phyloP scores from a whole-genome alignment of 2,329 filamentous ascomycete species.

The Byssoonygena ceratinophila region DNA sequence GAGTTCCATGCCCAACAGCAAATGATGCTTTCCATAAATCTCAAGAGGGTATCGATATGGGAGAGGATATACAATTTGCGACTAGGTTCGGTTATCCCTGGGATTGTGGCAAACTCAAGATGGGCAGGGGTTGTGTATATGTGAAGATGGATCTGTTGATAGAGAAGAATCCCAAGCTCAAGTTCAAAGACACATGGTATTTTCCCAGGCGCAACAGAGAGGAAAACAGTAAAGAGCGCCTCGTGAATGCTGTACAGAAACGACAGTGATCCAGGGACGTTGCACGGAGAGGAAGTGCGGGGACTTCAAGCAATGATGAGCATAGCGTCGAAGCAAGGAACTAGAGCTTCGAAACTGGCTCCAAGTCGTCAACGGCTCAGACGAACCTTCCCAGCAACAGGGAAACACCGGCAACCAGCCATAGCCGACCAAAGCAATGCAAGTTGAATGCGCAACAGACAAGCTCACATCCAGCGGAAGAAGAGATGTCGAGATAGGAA shows the following conservation, averaged over 20 bases:
- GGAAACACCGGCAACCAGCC: too few relatives aligned
- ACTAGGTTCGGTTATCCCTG: not conserved
- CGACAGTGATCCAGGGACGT: not conserved
- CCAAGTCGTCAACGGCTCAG: too few relatives aligned
- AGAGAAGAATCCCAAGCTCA: not conserved
- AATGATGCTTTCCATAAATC: conserved; percentile 16
- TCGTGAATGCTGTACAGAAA: not conserved
- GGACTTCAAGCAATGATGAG: not conserved
- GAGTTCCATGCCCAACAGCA: conserved; percentile 41
- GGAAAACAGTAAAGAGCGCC: not conserved
- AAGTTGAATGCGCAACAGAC: too few relatives aligned
- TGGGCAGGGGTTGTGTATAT: not conserved
- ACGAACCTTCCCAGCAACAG: too few relatives aligned
- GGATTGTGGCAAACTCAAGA: not conserved
- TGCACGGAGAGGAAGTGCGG: conserved; percentile 1
- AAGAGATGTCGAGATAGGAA: not conserved
- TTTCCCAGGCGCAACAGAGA: not conserved
- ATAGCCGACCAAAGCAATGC: too few relatives aligned
- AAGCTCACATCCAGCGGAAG: not conserved
- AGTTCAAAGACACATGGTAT: not conserved
- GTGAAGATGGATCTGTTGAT: not conserved
- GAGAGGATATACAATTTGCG: not conserved
- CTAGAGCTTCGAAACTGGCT: not conserved
- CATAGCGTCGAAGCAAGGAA: not conserved
- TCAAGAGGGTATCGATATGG: not conserved